These are phyloP conservation scores for Protea cynaroides DNA, from an alignment of 164 flowering plant genomes.

Conservation along the genomic window DNA sequence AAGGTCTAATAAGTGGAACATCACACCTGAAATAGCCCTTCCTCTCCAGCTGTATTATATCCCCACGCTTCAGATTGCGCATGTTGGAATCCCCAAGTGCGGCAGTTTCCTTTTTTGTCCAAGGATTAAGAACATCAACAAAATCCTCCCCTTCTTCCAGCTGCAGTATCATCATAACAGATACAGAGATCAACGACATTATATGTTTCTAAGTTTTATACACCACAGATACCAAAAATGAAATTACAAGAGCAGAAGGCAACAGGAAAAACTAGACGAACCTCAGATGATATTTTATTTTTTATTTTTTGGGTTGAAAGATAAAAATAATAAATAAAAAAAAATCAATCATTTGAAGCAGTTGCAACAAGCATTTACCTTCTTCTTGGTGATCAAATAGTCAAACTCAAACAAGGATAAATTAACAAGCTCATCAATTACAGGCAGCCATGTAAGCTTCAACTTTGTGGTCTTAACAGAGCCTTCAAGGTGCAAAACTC, in stretches of 20 bases:
- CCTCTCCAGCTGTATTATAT: constrained; percentile 82
- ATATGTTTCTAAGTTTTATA: not conserved
- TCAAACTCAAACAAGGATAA: constrained; percentile 70
- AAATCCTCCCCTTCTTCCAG: constrained; percentile 87
- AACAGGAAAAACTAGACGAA: no score
- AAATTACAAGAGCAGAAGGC: no score
- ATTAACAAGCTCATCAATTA: constrained; percentile 59
- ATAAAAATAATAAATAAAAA: no score
- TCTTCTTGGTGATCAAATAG: constrained; percentile 85
- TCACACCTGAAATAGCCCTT: constrained; percentile 90
- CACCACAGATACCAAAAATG: no score
- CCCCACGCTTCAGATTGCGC: constrained; percentile 77
- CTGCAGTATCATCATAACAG: constrained; percentile 28
- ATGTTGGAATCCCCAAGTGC: constrained; percentile 84
- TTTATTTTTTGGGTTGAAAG: no score
- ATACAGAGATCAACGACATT: not conserved
- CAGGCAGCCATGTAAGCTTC: constrained; percentile 96
- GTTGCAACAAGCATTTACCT: constrained; percentile 36
- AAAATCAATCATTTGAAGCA: not conserved
- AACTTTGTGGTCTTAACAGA: constrained; percentile 87
- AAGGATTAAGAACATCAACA: constrained; percentile 67
- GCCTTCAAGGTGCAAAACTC: constrained; percentile 83
- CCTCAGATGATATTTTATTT: no score
- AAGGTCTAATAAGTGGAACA: constrained; percentile 61
- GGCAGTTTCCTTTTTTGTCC: constrained; percentile 53